Base-by-base conservation (phyloP, 306 rosid species). In the Castanea mollissima region DNA sequence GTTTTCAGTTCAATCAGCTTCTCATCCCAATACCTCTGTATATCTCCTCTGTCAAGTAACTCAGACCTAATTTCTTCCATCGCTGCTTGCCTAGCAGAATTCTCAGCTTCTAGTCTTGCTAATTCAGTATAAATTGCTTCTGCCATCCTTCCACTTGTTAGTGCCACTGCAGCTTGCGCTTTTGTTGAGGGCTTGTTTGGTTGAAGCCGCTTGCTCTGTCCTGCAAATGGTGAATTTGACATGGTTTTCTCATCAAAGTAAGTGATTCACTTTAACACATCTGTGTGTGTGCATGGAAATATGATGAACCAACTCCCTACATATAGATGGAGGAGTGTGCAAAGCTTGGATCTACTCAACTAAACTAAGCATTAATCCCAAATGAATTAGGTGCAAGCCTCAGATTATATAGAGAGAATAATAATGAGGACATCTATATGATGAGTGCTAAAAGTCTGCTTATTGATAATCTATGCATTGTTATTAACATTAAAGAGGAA, bases 171-270 rank as follows among this genome's bases (percentile, higher is more conserved):
- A 73, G 90, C 98, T 86, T 95, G 99, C 74, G 98, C 97, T 79
- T 86, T 90, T 35, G 92, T 91, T 63, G 92, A 85, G 78, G 99
- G 99, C 51, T 87, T 91, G 76, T 88, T 90, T 76, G 99, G 97
- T 79, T 94, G 99, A 80, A 94, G 79, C 27, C 99, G 92, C 91
- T 81, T 92, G 95, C 91, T 90, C 80, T 86, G 95, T 86, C 97
- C 99, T 94, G 91, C 77, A 88, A 56, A 82, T 41, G 75, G 57
- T 32, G 73, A 78, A 81, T 78, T 79, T 56, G 70, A 75, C 11
- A 23, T 16, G 41, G 71, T 71, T 62, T 58, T 55, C 63, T 75
- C 72, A 16, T 55, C 34, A 49, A 55, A 41, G 55, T 60, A 5
- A 60, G 73, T 25, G 4, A 23, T 23, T 25, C 35, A 46, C 13